Percentiles rank a stretch among this genome's conserved stretches.
These are phyloP conservation scores for Penicillium mononematosum DNA, from an alignment of 495 filamentous ascomycete genomes.

Conservation along the genomic window DNA sequence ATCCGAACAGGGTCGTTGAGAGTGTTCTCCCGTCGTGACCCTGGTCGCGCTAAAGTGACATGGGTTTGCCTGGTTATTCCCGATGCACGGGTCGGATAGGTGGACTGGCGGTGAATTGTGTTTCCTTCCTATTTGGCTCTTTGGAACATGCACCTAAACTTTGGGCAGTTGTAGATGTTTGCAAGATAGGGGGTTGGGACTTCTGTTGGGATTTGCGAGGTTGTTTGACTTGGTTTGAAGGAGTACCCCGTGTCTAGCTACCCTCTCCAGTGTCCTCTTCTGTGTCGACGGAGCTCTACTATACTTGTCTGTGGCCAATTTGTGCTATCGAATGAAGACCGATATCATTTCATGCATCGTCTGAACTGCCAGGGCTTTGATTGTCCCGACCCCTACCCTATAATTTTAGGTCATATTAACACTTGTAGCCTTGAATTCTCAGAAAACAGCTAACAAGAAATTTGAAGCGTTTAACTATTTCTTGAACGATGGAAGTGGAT, in stretches of 20 bases:
- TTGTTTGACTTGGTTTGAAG: neutral
- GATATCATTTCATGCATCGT: too few species aligned
- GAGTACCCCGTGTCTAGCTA: neutral
- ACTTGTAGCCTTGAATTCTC: too few species aligned
- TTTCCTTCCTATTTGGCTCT: constrained; percentile 6
- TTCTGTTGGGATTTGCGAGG: constrained; percentile 1
- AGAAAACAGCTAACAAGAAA: too few species aligned
- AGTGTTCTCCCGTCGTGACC: neutral
- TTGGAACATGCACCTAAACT: neutral
- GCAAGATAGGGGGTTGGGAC: neutral
- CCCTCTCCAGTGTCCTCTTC: neutral
- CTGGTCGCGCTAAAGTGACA: constrained; percentile 3
- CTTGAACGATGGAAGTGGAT: too few species aligned
- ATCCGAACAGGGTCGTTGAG: constrained; percentile 1
- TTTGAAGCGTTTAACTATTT: too few species aligned
- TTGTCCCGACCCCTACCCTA: too few species aligned
- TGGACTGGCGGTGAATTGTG: constrained; percentile 15
- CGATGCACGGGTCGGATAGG: constrained; percentile 8
- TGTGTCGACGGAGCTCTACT: neutral
- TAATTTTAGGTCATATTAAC: too few species aligned
- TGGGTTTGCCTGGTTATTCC: constrained; percentile 3
- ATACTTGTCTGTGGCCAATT: too few species aligned
- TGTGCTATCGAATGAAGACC: too few species aligned
- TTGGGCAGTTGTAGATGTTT: constrained; percentile 7
- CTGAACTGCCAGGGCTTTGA: too few species aligned